Evolutionary conservation across 805 yeast species (phyloP), one percentile per base, ranked within the genome.

Genomic region (Isabelozyma gotoi): DNA sequence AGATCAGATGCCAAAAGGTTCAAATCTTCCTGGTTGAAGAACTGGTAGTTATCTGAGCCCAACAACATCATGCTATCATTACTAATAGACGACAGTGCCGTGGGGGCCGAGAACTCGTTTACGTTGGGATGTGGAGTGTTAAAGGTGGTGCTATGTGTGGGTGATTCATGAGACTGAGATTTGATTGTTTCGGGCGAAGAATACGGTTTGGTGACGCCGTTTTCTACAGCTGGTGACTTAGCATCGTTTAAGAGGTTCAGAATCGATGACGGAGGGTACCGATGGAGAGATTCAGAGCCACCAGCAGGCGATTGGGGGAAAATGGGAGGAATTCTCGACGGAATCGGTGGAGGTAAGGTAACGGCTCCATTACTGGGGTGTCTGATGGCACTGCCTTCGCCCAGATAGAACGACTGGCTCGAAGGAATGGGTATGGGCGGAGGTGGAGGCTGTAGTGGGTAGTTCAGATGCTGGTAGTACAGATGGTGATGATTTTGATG

Each of bases 1-100:
- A 71, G 50, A 41, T 71, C 75, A 7, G 58, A 45, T 0, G 76
- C 75, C 14, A 71, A 50, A 8, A 66, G 36, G 33, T 68, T 56
- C 41, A 71, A 56, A 45, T 71, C 76, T 11, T 59, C 59, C 19
- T 53, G 57, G 41, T 58, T 55, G 38, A 54, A 60, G 17, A 36
- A 40, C 18, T 35, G 37, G 33, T 42, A 43, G 27, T 38, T 40
- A 15, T 41, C 36, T 7, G 33, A 34, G 18, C 21, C 36, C 7
- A 39, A 16, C 12, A 36, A 27, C 7, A 44, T 32, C 34, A 16
- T 20, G 14, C 15, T 27, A 19, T 34, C 12, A 29, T 41, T 48
- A 12, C 38, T 41, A 1, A 47, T 50, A 5, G 48, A 34, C 7
- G 47, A 40, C 7, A 46, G 43, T 7, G 48, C 8, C 41, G 40